Evolutionary conservation across 306 rosid species (phyloP), one percentile per base, ranked within the genome.

Genomic region (Argentina anserina): DNA sequence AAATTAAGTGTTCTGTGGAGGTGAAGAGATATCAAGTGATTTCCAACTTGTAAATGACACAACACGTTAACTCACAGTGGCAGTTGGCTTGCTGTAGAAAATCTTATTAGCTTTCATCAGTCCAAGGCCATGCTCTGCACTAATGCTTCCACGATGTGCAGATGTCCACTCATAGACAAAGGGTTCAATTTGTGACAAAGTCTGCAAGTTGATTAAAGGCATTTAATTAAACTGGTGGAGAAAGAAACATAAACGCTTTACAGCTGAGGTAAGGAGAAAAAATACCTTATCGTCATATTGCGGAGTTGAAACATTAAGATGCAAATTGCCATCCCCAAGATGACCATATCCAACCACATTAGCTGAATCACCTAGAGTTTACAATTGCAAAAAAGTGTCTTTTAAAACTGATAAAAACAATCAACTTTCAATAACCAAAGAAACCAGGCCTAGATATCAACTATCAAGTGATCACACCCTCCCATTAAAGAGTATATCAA

Each of bases 161-260:
- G 97, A 89, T 40, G 97, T 93, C 98, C 98, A 93, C 80, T 91
- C 97, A 47, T 93, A 93, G 70, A 93, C 97, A 79, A 85, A 93
- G 28, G 98, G 98, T 82, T 93, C 97, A 45, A 93, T 91, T 85
- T 85, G 86, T 3, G 87, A 84, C 63, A 93, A 75, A 79, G 86
- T 84, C 97, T 90, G 93, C 83, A 81, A 78, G 5, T 47, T 47
- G 28, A 68, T 47, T 56, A 36, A 64, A 29, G 53, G 43, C 66
- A 8, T 62, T 74, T 20, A 69, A 26, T 29, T 37, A 61, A 77
- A 53, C 40, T 3, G 9, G 17, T n/a, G n/a, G 66, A 5, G 67
- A n/a, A 1, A 17, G 14, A 6, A 53, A 78, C 25, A 65, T 45
- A 42, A 61, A 50, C 28, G 73, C 25, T 73, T 65, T 21, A 66